These are phyloP conservation scores for Venturia carpophila DNA, from an alignment of 2,329 filamentous ascomycete species.

Conservation along the genomic window DNA sequence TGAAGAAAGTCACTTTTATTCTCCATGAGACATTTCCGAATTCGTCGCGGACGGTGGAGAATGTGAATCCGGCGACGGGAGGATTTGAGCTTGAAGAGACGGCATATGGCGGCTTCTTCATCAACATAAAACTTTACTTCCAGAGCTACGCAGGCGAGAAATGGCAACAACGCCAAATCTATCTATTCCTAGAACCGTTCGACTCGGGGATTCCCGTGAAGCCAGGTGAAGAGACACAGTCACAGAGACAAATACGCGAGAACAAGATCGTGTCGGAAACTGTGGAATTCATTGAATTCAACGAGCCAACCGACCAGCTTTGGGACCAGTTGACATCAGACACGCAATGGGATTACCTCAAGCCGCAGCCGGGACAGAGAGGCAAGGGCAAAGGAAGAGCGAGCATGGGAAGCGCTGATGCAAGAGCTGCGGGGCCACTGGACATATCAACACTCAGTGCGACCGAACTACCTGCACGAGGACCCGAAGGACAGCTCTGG, in stretches of 20 bases:
- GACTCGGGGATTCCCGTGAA: neutral
- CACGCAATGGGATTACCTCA: slow-evolving; percentile 46
- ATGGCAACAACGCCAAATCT: slow-evolving; percentile 90
- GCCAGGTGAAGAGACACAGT: slow-evolving; percentile 50
- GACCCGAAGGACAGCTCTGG: slow-evolving; percentile 5
- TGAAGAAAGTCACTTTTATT: slow-evolving; percentile 96
- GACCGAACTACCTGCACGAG: slow-evolving; percentile 14
- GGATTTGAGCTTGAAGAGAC: slow-evolving; percentile 82
- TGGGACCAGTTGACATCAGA: slow-evolving; percentile 78
- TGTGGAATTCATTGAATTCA: slow-evolving; percentile 94
- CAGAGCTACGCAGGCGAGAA: slow-evolving; percentile 83
- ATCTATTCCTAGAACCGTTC: slow-evolving; percentile 83
- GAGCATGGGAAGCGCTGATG: neutral
- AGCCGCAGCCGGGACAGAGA: slow-evolving; percentile 20
- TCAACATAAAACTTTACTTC: slow-evolving; percentile 92
- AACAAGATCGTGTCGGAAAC: slow-evolving; percentile 52
- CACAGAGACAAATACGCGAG: slow-evolving; percentile 59
- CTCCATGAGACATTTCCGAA: slow-evolving; percentile 95
- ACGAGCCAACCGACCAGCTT: slow-evolving; percentile 89
- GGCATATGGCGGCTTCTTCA: slow-evolving; percentile 97
- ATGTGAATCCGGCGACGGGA: slow-evolving; percentile 43
- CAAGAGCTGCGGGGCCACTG: slow-evolving; percentile 13
- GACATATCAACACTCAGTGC: slow-evolving; percentile 12
- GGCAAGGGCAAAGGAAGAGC: slow-evolving; percentile 22
- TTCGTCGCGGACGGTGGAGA: slow-evolving; percentile 75